A percentile compares a stretch with the other conserved stretches of the same genome.
Evolutionary conservation across 768 basidiomycete genomes (phyloP).

Genomic region (Agrocybe chaxingu): DNA sequence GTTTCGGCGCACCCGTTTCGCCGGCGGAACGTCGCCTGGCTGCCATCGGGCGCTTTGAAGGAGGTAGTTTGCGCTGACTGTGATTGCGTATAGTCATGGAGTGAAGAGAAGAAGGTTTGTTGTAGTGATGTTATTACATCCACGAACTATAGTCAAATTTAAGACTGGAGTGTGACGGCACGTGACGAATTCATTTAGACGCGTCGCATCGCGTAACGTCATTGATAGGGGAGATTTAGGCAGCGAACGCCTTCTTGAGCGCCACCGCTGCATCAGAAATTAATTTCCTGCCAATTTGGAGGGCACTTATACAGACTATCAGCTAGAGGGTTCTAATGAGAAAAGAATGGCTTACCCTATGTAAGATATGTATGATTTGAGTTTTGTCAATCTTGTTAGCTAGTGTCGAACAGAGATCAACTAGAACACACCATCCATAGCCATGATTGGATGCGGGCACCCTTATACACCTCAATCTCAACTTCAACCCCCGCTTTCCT

Average conservation of each 20-base stretch:
- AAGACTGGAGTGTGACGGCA: neutral
- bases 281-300: conserved; percentile 29
- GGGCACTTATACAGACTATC: conserved; percentile 4
- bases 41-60: no score
- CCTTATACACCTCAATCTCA: conserved; percentile 54
- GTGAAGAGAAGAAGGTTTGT: no score
- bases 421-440: conserved; percentile 60
- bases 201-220: neutral
- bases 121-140: no score
- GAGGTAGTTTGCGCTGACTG: no score
- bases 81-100: neutral
- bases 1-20: no score
- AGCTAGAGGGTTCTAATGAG: neutral
- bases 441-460: conserved; percentile 69
- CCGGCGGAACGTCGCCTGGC: no score
- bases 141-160: no score
- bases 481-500: conserved; percentile 47
- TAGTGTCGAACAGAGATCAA: neutral
- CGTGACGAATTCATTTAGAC: neutral
- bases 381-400: neutral
- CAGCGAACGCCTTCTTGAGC: conserved; percentile 23
- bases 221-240: neutral
- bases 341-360: neutral
- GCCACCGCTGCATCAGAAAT: conserved; percentile 34
- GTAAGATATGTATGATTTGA: neutral